Conservation (phyloP, 2,329 filamentous ascomycete species). For the Ascomycota sp. region DNA sequence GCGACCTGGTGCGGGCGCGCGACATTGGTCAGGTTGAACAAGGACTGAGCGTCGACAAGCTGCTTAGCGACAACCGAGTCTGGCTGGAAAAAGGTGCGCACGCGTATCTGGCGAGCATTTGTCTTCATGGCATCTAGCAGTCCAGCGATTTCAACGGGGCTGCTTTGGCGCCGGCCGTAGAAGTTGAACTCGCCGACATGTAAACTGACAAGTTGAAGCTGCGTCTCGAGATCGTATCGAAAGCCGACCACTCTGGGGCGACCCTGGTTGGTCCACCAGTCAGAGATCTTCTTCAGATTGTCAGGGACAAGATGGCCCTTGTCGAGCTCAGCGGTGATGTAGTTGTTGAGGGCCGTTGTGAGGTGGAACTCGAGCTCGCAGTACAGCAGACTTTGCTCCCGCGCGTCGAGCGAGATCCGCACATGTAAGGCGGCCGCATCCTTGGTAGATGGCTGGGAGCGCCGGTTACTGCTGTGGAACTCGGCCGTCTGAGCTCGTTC, state of each 20-base stretch:
- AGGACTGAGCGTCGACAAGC: slow-evolving; percentile 28
- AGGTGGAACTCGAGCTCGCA: slow-evolving; percentile 37
- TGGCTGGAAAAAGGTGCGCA: slow-evolving; percentile 36
- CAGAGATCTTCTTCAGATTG: slow-evolving; percentile 29
- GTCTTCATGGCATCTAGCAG: slow-evolving; percentile 30
- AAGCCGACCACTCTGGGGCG: slow-evolving; percentile 34
- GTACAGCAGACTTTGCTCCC: slow-evolving; percentile 37
- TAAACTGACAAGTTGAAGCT: slow-evolving; percentile 30
- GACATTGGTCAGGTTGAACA: slow-evolving; percentile 28
- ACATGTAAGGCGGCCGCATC: slow-evolving; percentile 12
- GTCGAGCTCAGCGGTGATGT: slow-evolving; percentile 30
- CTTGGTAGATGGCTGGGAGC: slow-evolving; percentile 11
- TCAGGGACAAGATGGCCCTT: slow-evolving; percentile 31
- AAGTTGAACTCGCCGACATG: slow-evolving; percentile 34
- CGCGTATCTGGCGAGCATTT: slow-evolving; percentile 29
- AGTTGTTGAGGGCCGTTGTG: slow-evolving; percentile 28
- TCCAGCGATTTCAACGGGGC: slow-evolving; percentile 21
- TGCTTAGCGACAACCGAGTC: slow-evolving; percentile 38
- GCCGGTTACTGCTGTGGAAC: slow-evolving; percentile 13
- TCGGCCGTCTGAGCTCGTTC: slow-evolving; percentile 12
- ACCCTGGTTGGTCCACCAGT: slow-evolving; percentile 30
- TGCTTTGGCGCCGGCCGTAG: slow-evolving; percentile 24
- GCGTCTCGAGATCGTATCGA: slow-evolving; percentile 38
- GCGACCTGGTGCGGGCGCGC: slow-evolving; percentile 21
- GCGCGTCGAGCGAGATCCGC: slow-evolving; percentile 29